phyloP scores from a whole-genome alignment of 768 basidiomycete genomes.

The Gymnopilus dilepis region DNA sequence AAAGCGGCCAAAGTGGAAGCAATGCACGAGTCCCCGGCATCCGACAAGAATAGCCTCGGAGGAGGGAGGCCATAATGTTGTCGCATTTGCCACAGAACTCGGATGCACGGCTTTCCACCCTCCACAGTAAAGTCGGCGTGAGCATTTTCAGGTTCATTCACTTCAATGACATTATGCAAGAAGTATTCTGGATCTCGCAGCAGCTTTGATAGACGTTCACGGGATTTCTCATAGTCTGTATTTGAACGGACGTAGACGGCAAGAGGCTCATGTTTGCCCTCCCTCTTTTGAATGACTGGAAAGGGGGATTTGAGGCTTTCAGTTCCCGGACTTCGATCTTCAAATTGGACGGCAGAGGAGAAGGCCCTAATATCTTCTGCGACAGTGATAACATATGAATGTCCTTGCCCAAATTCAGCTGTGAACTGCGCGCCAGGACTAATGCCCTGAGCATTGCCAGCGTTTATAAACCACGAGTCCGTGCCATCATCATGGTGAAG shows the following conservation, averaged over 20 bases:
- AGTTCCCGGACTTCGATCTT: not conserved
- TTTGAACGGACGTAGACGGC: not conserved
- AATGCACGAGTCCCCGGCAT: not conserved
- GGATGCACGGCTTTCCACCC: not conserved
- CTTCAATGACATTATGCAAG: not conserved
- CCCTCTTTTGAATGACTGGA: not conserved
- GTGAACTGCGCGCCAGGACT: constrained; percentile 1
- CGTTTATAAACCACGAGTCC: not conserved
- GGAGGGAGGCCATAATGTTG: not conserved
- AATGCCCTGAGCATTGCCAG: constrained; percentile 12
- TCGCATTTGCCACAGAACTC: not conserved
- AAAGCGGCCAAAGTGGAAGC: not conserved
- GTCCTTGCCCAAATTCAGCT: not conserved
- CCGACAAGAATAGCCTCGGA: not conserved
- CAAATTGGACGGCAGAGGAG: not conserved
- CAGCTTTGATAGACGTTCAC: not conserved
- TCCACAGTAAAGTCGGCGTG: constrained; percentile 5
- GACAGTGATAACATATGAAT: not conserved
- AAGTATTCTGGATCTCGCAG: not conserved
- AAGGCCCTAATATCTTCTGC: not conserved
- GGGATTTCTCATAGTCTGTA: not conserved
- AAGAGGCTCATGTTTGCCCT: not conserved
- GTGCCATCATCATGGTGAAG: not conserved
- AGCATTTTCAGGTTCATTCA: not conserved
- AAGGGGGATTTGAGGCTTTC: too few species aligned